Evolutionary conservation across 148 eudicot genomes (phyloP).

Genomic region (Euryodendron excelsum): DNA sequence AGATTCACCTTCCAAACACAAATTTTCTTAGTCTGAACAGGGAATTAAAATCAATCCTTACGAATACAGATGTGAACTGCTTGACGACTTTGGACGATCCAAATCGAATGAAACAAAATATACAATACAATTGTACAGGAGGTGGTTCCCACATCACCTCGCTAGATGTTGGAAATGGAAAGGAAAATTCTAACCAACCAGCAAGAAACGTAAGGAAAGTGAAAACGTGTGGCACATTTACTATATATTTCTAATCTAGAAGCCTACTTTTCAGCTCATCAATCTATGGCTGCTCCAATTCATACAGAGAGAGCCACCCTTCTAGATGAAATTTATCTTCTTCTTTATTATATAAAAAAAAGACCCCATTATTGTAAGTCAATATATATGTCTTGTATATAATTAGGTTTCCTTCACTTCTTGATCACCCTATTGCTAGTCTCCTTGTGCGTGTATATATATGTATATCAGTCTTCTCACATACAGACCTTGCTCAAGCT

Average conservation of each 20-base stretch:
- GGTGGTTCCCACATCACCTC: not conserved
- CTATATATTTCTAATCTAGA: not conserved
- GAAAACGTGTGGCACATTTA: constrained; percentile 10
- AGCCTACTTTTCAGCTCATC: not conserved
- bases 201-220: not conserved
- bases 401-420: not conserved
- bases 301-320: not conserved
- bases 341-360: not conserved
- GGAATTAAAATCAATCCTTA: too few relatives aligned
- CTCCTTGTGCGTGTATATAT: not conserved
- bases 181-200: constrained; percentile 16
- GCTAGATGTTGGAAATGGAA: not conserved
- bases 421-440: not conserved
- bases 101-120: not conserved
- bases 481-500: not conserved
- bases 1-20: too few relatives aligned
- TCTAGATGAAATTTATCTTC: constrained; percentile 2
- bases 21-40: too few relatives aligned
- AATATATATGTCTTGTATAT: not conserved
- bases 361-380: not conserved
- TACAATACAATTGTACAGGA: not conserved
- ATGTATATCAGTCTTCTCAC: not conserved
- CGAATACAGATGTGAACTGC: too few relatives aligned
- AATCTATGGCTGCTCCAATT: too few relatives aligned
- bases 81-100: too few relatives aligned